Base-by-base conservation (phyloP, 2,329 filamentous ascomycete genomes). In the Fusarium sp. region DNA sequence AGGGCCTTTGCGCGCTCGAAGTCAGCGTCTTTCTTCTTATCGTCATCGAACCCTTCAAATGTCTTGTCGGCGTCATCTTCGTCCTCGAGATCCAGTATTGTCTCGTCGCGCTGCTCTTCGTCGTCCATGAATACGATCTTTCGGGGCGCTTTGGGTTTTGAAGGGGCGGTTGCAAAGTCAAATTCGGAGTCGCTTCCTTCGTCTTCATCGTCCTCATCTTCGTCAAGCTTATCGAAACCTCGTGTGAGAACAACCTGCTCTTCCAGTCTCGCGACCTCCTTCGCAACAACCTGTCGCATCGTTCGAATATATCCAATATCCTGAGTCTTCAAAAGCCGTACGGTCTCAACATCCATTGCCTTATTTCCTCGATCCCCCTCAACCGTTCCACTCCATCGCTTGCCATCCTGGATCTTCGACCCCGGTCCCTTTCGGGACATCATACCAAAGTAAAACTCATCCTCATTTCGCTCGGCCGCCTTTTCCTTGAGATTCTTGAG, bases 371-470 rank as follows among this genome's bases (percentile, higher is more conserved):
- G 84, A 76, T 90, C 87, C 53, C 87, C 89, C 64, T 86, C 82
- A 1, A 90, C 85, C 0, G 84, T 88, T 38, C 89, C 90, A 4
- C 81, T 85, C 82, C 87, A 89, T 46, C 79, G 80, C 77, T 84
- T 87, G 61, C 84, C 89, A 72, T 79, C 83, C 72, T 85, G 83
- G 42, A 88, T 77, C 22, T 80, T 80, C 11, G 85, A 84, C 10
- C 86, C 85, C 8, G 89, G 86, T 14, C 89, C 89, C 62, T 85
- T 84, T 68, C 88, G 88, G 73, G 87, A 88, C 76, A 92, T 83
- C 91, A 93, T 93, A 70, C 89, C 89, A 77, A 89, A 91, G 83
- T 91, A 92, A 81, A 92, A 93, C 77, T 93, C 91, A 87, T 93
- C 91, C 57, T 92, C 90, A 80, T 92, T 92, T 74, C 90, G 88